Percentiles rank a stretch among this genome's conserved stretches.
These are phyloP conservation scores for Pisolithus albus DNA, from an alignment of 768 basidiomycete genomes.

Conservation along the genomic window DNA sequence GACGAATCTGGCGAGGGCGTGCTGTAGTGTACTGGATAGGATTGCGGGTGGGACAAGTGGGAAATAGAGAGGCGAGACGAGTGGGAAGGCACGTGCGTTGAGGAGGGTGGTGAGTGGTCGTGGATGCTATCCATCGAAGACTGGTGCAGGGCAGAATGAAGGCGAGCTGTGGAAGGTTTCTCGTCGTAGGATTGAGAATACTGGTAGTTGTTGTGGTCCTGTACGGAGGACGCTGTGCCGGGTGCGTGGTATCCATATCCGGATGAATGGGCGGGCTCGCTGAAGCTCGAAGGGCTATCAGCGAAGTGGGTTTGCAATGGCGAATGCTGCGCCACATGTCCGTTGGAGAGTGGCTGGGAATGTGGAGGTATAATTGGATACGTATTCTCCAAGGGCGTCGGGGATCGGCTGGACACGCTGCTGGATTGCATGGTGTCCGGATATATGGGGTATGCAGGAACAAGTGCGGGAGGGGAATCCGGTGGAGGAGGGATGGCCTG, in stretches of 20 bases:
- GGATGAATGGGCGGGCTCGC: conserved; percentile 26
- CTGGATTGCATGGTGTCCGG: conserved; percentile 25
- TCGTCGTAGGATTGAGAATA: conserved; percentile 23
- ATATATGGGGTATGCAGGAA: conserved; percentile 35
- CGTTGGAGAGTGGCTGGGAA: conserved; percentile 31
- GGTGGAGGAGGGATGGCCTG: conserved; percentile 41
- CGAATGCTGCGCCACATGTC: conserved; percentile 27
- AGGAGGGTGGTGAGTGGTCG: conserved; percentile 26
- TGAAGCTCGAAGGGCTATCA: conserved; percentile 26
- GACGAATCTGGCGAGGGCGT: conserved; percentile 48
- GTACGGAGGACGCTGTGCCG: conserved; percentile 11
- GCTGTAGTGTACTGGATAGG: conserved; percentile 34
- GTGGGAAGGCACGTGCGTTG: conserved; percentile 28
- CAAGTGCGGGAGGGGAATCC: conserved; percentile 50
- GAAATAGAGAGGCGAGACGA: conserved; percentile 55
- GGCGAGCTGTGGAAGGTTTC: conserved; percentile 24
- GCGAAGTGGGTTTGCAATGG: conserved; percentile 24
- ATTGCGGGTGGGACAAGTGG: conserved; percentile 50
- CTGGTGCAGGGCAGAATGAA: conserved; percentile 26
- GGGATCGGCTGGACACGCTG: conserved; percentile 35
- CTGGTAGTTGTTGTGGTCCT: conserved; percentile 21
- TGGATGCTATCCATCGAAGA: conserved; percentile 22
- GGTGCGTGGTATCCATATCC: conserved; percentile 26
- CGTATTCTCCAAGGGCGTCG: conserved; percentile 38
- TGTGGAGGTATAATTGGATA: conserved; percentile 34